phyloP scores from a whole-genome alignment of 2,329 filamentous ascomycete genomes.

The Diatrype stigma region DNA sequence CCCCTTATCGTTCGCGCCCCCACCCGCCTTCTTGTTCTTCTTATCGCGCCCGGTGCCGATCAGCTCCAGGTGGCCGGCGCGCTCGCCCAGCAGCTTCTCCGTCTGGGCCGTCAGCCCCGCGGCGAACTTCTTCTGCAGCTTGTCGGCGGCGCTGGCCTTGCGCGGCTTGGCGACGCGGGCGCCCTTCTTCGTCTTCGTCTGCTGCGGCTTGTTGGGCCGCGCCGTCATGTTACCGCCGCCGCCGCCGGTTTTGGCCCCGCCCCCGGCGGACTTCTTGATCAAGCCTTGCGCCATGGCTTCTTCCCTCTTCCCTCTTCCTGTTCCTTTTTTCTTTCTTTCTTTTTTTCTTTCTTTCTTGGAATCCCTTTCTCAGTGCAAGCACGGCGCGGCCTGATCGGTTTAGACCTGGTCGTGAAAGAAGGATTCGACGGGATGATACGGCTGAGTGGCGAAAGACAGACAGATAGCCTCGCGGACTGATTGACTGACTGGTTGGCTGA shows the following conservation, averaged over 20 bases:
- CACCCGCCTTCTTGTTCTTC: slow-evolving; percentile 25
- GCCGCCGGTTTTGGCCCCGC: slow-evolving; percentile 35
- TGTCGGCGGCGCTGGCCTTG: slow-evolving; percentile 39
- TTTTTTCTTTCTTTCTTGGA: background rate
- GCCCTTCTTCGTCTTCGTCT: slow-evolving; percentile 30
- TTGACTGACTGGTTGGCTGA: too few relatives aligned
- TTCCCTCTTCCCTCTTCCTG: background rate
- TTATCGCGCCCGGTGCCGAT: slow-evolving; percentile 49
- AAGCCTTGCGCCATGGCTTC: slow-evolving; percentile 51
- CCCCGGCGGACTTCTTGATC: slow-evolving; percentile 44
- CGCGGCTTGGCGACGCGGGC: slow-evolving; percentile 26
- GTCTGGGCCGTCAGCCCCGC: slow-evolving; percentile 51
- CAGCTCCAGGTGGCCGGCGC: slow-evolving; percentile 56
- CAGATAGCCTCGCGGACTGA: background rate
- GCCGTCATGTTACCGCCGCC: too few relatives aligned
- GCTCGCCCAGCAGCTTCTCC: slow-evolving; percentile 54
- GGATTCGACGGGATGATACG: too few relatives aligned
- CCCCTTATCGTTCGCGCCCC: slow-evolving; percentile 26
- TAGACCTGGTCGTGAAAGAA: too few relatives aligned
- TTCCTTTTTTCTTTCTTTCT: slow-evolving; percentile 20
- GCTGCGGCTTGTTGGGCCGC: slow-evolving; percentile 47
- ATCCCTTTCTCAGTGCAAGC: too few relatives aligned
- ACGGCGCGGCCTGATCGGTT: too few relatives aligned
- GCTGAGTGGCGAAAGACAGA: too few relatives aligned
- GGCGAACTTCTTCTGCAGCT: slow-evolving; percentile 51